These are phyloP conservation scores for Ganoderma lucidum DNA, from an alignment of 1,284 basidiomycete genomes.

Conservation along the genomic window DNA sequence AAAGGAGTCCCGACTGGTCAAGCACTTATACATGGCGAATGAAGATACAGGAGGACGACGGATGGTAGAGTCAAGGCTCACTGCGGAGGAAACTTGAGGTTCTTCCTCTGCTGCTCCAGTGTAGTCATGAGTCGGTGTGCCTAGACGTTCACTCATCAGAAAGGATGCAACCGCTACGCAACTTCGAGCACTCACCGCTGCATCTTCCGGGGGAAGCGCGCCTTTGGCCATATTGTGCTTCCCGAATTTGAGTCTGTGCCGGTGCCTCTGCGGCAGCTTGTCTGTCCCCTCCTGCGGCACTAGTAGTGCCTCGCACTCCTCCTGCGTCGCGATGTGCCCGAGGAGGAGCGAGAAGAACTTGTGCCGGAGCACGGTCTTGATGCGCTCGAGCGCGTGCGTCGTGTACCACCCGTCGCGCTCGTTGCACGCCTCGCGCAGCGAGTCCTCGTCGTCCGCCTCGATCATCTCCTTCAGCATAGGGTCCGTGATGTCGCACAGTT, in stretches of 20 bases:
- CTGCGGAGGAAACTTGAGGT: conserved; percentile 16
- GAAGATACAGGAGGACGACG: neutral
- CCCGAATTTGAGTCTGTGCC: conserved; percentile 59
- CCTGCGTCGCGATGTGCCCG: conserved; percentile 72
- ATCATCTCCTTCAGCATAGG: conserved; percentile 84
- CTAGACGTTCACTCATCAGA: conserved; percentile 25
- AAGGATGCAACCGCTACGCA: neutral
- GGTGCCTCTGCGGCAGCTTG: conserved; percentile 47
- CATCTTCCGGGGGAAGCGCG: conserved; percentile 79
- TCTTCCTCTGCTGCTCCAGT: conserved; percentile 65
- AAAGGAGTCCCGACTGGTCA: neutral
- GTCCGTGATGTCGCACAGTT: conserved; percentile 92
- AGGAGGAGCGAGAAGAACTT: conserved; percentile 89
- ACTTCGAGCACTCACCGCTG: conserved; percentile 60
- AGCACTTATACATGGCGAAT: too few relatives aligned
- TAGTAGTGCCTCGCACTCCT: conserved; percentile 74
- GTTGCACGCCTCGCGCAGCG: conserved; percentile 73
- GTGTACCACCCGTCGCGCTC: conserved; percentile 90
- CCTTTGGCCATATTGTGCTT: conserved; percentile 90
- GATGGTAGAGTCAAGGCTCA: conserved; percentile 19
- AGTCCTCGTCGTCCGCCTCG: conserved; percentile 72
- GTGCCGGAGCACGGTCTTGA: conserved; percentile 85
- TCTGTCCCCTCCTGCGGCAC: conserved; percentile 54
- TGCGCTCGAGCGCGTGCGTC: conserved; percentile 75
- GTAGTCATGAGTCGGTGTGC: conserved; percentile 49